Evolutionary conservation across 1,284 basidiomycete genomes (phyloP), one percentile per base, ranked within the genome.

Genomic region (Xanthoconium separans): DNA sequence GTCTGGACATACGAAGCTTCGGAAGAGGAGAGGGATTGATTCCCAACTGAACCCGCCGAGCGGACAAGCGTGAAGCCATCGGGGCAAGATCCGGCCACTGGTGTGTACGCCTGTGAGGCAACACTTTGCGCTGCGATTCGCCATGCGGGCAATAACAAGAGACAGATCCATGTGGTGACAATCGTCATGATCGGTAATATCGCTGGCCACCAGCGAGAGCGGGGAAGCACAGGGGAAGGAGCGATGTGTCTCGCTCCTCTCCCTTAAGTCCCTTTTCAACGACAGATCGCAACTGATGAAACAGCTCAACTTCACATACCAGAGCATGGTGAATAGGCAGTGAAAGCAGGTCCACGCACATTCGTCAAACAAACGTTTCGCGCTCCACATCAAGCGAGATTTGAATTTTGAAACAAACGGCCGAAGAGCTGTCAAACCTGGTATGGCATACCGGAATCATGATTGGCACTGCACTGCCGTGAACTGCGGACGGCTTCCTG

Each of bases 41-140:
- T 58, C 34, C 33, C 57, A 5, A 27, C 63, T 31, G 47, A 44
- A 13, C 71, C 70, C 1, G 66, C 63, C 54, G 60, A 64, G 18
- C 72, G 74, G 10, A 74, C 65, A 51, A 75, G 70, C 1, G 57
- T n/a, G 22, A 74, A 73, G 45, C 47, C 65, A 1, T 57, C 29
- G 0, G 73, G 70, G 50, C 73, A 75, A 12, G 56, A 8, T 6
- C 51, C 59, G 13, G 61, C 40, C 4, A 60, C 41, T 1, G 71
- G 71, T 0, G 70, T 73, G 41, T 68, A 65, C 0, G 54, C 60
- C 20, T 53, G 45, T 2, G 65, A 69, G 10, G 68, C 54, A 12
- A 66, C 39, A 20, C 48, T 58, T 20, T 71, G 66, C 3, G 66
- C 69, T 12, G 53, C 34, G n/a, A 48, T 54, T 4, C 55, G 50